A percentile compares a stretch with the other conserved stretches of the same genome.
Evolutionary conservation across 2,329 filamentous ascomycete species (phyloP).

Genomic region (Penicillium olsonii): DNA sequence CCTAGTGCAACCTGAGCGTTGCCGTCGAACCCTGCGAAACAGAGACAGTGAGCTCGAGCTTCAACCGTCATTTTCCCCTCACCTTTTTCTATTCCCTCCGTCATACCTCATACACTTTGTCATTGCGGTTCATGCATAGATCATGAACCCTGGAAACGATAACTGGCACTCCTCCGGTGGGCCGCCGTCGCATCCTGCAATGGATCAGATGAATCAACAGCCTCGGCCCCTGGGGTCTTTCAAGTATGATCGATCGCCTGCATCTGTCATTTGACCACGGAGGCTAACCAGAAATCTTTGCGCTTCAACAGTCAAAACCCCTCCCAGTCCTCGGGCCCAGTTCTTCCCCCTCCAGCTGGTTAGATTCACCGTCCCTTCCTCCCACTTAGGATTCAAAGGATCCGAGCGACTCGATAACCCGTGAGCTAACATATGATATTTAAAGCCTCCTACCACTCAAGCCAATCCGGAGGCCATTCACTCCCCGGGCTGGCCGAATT

Average conservation of each 20-base stretch:
- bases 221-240: constrained; percentile 47
- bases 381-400: background rate
- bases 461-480: constrained; percentile 47
- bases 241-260: constrained; percentile 37
- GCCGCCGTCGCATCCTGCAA: constrained; percentile 44
- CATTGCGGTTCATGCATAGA: constrained; percentile 25
- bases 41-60: constrained; percentile 22
- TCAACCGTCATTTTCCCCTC: constrained; percentile 10
- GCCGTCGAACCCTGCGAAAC: constrained; percentile 14
- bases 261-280: background rate
- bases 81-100: constrained; percentile 20
- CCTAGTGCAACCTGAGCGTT: constrained; percentile 20
- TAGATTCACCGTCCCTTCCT: constrained; percentile 23
- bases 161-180: constrained; percentile 45
- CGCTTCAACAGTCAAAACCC: constrained; percentile 37
- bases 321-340: constrained; percentile 39
- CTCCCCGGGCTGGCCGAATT: constrained; percentile 49
- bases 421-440: constrained; percentile 20
- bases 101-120: constrained; percentile 9
- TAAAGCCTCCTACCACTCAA: constrained; percentile 44
- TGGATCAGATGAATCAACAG: constrained; percentile 46
- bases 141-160: constrained; percentile 48
- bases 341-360: constrained; percentile 44
- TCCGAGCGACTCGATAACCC: background rate
- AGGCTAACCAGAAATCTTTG: constrained; percentile 15